Evolutionary conservation across 208 protist genomes (phyloP).

Genomic region (Trypanosoma cruzi): DNA sequence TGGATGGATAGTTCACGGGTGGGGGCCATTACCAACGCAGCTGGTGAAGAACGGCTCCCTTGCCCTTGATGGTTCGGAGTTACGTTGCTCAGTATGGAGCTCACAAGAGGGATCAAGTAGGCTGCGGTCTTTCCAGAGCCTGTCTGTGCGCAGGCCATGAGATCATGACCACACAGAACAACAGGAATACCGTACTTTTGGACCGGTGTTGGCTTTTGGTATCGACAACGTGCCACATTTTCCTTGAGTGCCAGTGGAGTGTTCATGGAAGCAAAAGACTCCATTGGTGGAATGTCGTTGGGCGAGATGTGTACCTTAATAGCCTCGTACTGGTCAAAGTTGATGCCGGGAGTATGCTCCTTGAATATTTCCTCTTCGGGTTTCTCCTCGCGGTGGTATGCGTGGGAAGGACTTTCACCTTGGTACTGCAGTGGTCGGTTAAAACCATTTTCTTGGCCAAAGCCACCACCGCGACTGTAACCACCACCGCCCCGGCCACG

Average conservation of each 20-base stretch:
- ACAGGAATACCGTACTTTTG: constrained; percentile 98
- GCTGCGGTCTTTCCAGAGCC: constrained; percentile 99
- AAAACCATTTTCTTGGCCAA: constrained; percentile 9
- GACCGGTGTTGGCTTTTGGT: constrained; percentile 98
- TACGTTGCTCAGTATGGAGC: constrained; percentile 81
- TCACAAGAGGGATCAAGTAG: constrained; percentile 98
- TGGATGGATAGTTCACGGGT: constrained; percentile 98
- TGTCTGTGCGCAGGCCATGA: constrained; percentile 99
- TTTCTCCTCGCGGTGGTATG: constrained; percentile 88
- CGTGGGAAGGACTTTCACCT: constrained; percentile 21
- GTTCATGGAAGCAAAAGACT: constrained; percentile 87
- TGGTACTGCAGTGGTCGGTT: constrained; percentile 27
- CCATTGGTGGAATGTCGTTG: constrained; percentile 71
- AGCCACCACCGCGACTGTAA: constrained; percentile 7
- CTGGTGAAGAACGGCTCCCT: constrained; percentile 81
- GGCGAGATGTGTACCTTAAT: constrained; percentile 89
- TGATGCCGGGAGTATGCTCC: constrained; percentile 91
- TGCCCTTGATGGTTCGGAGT: constrained; percentile 41
- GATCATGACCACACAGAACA: constrained; percentile 91
- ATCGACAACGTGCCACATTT: constrained; percentile 96
- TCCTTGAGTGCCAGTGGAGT: constrained; percentile 86
- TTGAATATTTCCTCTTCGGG: constrained; percentile 92
- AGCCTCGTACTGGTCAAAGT: constrained; percentile 93
- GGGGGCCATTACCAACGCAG: constrained; percentile 95
- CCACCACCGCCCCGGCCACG: constrained; percentile 32